A percentile compares a stretch with the other conserved stretches of the same genome.
These are phyloP conservation scores for Pulveroboletus sp. DNA, from an alignment of 768 basidiomycete genomes.

Conservation along the genomic window DNA sequence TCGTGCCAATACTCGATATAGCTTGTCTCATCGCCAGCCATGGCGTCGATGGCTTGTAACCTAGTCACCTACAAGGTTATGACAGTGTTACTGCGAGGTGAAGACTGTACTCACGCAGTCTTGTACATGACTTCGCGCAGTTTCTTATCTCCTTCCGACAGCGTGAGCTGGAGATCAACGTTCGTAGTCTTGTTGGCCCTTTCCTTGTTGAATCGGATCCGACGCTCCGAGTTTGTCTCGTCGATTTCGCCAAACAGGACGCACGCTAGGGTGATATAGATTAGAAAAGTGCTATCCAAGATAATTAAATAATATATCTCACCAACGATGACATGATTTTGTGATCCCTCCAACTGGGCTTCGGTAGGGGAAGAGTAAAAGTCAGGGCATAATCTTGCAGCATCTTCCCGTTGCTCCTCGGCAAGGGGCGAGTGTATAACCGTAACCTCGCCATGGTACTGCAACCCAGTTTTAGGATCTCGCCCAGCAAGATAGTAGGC, in stretches of 20 bases:
- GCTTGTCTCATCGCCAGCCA: background rate
- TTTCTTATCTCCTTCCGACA: slow-evolving; percentile 6
- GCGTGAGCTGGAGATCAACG: slow-evolving; percentile 6
- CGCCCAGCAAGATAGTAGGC: slow-evolving; percentile 9
- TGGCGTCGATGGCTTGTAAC: background rate
- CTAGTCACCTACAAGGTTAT: background rate
- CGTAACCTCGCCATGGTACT: slow-evolving; percentile 14
- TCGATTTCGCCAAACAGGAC: slow-evolving; percentile 7
- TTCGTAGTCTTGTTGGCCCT: slow-evolving; percentile 8
- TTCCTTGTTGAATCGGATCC: background rate
- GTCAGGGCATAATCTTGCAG: slow-evolving; percentile 15
- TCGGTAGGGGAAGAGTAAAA: slow-evolving; percentile 12
- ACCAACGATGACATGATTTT: slow-evolving; percentile 6
- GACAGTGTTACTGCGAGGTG: too few relatives aligned
- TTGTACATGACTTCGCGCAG: slow-evolving; percentile 8
- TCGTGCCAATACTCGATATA: slow-evolving; percentile 9
- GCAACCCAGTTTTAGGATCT: background rate
- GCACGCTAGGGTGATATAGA: background rate
- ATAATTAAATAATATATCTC: background rate
- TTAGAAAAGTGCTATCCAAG: background rate
- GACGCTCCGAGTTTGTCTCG: background rate
- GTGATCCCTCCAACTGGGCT: slow-evolving; percentile 10
- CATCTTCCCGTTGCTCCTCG: slow-evolving; percentile 8
- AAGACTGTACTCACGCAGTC: slow-evolving; percentile 4
- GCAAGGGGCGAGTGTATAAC: slow-evolving; percentile 9